Evolutionary conservation across 345 rosid genomes (phyloP).

Genomic region (Linum usitatissimum): DNA sequence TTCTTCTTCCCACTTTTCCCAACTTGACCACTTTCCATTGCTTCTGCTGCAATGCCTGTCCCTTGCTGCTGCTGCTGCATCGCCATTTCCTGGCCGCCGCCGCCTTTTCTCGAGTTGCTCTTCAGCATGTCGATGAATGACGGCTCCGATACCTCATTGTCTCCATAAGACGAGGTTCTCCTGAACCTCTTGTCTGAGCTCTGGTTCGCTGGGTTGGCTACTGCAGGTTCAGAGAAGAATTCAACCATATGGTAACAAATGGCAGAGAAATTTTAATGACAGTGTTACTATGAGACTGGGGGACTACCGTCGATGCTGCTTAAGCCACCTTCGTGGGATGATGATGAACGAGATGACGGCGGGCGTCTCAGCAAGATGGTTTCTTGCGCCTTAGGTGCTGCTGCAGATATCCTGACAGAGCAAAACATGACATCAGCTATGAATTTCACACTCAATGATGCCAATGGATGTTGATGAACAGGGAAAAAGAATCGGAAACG

Average conservation of each 20-base stretch:
- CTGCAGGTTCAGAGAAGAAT: not conserved
- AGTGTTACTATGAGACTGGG: no score
- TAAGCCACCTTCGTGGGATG: slow-evolving; percentile 15
- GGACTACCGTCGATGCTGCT: slow-evolving; percentile 9
- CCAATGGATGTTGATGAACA: not conserved
- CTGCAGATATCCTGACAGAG: slow-evolving; percentile 9
- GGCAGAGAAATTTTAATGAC: no score
- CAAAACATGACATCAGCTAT: not conserved
- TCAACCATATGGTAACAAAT: no score
- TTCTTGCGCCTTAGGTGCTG: slow-evolving; percentile 13
- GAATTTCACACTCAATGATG: not conserved
- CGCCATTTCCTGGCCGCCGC: not conserved
- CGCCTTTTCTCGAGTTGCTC: slow-evolving; percentile 29
- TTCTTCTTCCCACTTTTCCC: slow-evolving; percentile 57
- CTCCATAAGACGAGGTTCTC: slow-evolving; percentile 36
- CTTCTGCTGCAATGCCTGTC: slow-evolving; percentile 7
- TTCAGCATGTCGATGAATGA: slow-evolving; percentile 77
- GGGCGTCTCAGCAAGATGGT: slow-evolving; percentile 18
- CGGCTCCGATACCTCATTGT: slow-evolving; percentile 43
- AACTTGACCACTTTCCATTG: slow-evolving; percentile 17
- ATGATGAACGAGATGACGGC: slow-evolving; percentile 10
- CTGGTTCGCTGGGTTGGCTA: slow-evolving; percentile 6
- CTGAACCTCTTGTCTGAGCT: slow-evolving; percentile 23
- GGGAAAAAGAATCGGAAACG: not conserved
- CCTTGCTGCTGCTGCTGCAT: not conserved